Conservation (phyloP, 306 rosid genomes). For the Trifolium pratense region DNA sequence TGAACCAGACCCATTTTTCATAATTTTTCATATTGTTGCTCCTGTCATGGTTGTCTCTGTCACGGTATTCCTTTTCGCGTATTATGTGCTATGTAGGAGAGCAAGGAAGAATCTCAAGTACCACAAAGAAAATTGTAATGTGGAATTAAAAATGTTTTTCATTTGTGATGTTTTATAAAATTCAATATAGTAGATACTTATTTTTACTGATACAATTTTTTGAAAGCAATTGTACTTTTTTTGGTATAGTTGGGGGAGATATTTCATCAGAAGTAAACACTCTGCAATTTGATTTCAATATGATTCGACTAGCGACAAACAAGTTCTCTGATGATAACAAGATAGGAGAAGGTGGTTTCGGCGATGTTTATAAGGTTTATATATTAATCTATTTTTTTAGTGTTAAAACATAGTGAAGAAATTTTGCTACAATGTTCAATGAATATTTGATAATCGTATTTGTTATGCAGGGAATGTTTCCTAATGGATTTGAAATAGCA, state of each 20-base stretch:
- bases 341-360: conserved; percentile 50
- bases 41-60: background rate
- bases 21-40: background rate
- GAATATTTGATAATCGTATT: conserved; percentile 1
- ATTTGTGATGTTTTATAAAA: background rate
- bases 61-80: conserved; percentile 6
- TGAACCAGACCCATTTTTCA: background rate
- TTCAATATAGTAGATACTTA: conserved; percentile 7
- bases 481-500: conserved; percentile 43
- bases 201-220: background rate
- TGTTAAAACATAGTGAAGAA: background rate
- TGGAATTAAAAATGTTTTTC: background rate
- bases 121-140: conserved; percentile 33
- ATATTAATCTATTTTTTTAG: background rate
- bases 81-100: conserved; percentile 16
- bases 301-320: conserved; percentile 41
- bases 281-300: conserved; percentile 33
- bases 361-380: conserved; percentile 40
- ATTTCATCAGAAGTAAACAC: conserved; percentile 37
- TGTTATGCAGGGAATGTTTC: conserved; percentile 35
- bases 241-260: conserved; percentile 35
- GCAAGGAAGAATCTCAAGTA: conserved; percentile 24
- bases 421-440: background rate
- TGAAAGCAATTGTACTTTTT: background rate
- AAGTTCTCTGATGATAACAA: conserved; percentile 42